A percentile compares a stretch with the other conserved stretches of the same genome.
These are phyloP conservation scores for Saccharomyces hybrid DNA, from an alignment of 1,139 yeast genomes.

Conservation along the genomic window DNA sequence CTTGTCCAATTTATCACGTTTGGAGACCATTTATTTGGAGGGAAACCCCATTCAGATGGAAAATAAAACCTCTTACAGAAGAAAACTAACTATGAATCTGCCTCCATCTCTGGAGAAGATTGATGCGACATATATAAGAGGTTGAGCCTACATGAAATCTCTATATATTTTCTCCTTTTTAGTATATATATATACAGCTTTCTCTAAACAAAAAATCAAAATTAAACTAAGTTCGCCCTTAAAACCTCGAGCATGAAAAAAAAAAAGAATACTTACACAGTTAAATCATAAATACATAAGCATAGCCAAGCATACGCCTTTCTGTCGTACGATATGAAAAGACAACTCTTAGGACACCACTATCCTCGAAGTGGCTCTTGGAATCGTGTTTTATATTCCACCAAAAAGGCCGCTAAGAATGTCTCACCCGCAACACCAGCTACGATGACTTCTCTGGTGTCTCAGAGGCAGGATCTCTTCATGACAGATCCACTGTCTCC, in stretches of 20 bases:
- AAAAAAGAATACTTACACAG: background rate
- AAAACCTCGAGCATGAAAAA: background rate
- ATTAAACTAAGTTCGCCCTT: background rate
- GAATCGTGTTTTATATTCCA: background rate
- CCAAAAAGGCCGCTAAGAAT: conserved; percentile 8
- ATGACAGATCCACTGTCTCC: conserved; percentile 76
- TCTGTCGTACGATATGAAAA: background rate
- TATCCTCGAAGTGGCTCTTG: background rate
- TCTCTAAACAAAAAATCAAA: too few species aligned
- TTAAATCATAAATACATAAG: background rate
- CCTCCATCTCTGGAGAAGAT: conserved; percentile 67
- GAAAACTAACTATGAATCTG: conserved; percentile 66
- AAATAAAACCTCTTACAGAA: conserved; percentile 74
- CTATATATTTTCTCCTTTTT: background rate
- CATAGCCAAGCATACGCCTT: background rate
- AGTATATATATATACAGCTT: conserved; percentile 4
- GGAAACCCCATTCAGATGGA: conserved; percentile 77
- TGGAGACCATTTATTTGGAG: conserved; percentile 90
- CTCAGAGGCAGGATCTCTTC: conserved; percentile 55
- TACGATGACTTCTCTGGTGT: conserved; percentile 8
- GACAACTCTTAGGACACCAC: background rate
- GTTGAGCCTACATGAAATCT: conserved; percentile 6
- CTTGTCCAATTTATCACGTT: conserved; percentile 50
- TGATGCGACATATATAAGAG: conserved; percentile 72
- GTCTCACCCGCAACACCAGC: background rate